Percentiles rank a stretch among this genome's conserved stretches.
Conservation (phyloP, 148 eudicot species). For the Cornus florida region DNA sequence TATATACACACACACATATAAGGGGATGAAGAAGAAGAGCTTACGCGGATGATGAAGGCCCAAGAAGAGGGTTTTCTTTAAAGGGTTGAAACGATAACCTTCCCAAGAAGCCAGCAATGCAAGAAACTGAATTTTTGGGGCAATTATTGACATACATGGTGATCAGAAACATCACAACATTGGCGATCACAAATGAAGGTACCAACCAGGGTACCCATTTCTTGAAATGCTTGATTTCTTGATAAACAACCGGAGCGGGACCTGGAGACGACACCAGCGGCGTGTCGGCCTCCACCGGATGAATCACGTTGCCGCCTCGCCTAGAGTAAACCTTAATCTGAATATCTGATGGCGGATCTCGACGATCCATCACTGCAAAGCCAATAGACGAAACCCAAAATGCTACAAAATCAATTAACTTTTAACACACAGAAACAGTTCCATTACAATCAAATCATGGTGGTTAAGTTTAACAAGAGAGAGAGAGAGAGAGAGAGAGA, state of each 20-base stretch:
- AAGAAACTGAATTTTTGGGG: slow-evolving; percentile 57
- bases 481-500: not conserved
- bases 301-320: slow-evolving; percentile 27
- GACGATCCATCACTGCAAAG: not conserved
- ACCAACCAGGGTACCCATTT: slow-evolving; percentile 71
- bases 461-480: not conserved
- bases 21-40: slow-evolving; percentile 7
- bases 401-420: not conserved
- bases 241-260: slow-evolving; percentile 11
- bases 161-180: slow-evolving; percentile 46
- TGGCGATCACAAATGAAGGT: slow-evolving; percentile 56
- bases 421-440: too few relatives aligned
- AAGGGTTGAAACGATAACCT: slow-evolving; percentile 86
- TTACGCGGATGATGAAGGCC: slow-evolving; percentile 87
- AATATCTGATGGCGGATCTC: not conserved
- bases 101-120: slow-evolving; percentile 51
- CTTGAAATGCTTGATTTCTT: slow-evolving; percentile 44
- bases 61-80: slow-evolving; percentile 82
- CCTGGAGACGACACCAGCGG: slow-evolving; percentile 11
- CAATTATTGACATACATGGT: slow-evolving; percentile 87
- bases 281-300: slow-evolving; percentile 33
- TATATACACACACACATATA: too few relatives aligned
- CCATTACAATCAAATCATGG: not conserved
- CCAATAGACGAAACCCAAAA: not conserved
- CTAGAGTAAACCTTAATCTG: slow-evolving; percentile 17